phyloP scores from a whole-genome alignment of 2,329 filamentous ascomycete genomes.

The Aspergillus versicolor region DNA sequence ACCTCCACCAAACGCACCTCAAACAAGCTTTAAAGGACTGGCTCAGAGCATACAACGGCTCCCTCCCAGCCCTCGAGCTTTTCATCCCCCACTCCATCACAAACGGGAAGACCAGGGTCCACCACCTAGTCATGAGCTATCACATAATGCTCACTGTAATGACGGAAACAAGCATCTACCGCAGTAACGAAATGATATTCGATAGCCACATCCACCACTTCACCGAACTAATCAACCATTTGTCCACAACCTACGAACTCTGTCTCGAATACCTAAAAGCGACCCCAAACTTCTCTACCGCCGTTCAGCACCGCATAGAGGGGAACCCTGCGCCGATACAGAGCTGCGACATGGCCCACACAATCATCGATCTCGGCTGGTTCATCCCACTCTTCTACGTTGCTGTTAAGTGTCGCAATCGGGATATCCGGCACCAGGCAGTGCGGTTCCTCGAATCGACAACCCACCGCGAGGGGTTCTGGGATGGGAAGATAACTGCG shows the following conservation, averaged over 20 bases:
- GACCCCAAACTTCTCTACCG: neutral
- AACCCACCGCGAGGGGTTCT: constrained; percentile 10
- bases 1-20: neutral
- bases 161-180: constrained; percentile 23
- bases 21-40: neutral
- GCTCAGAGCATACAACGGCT: neutral
- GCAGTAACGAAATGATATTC: constrained; percentile 24
- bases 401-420: constrained; percentile 32
- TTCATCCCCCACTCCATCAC: neutral
- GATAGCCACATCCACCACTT: constrained; percentile 22
- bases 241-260: constrained; percentile 11
- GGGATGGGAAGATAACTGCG: constrained; percentile 2
- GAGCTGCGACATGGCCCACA: neutral
- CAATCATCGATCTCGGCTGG: constrained; percentile 32
- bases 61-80: neutral
- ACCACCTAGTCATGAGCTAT: constrained; percentile 37
- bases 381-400: constrained; percentile 34
- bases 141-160: constrained; percentile 48
- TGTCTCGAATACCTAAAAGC: neutral
- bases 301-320: neutral
- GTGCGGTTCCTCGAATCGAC: constrained; percentile 6
- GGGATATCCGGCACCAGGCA: constrained; percentile 28
- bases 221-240: constrained; percentile 15
- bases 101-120: neutral
- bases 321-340: neutral